phyloP scores from a whole-genome alignment of 331 rosid genomes.

The Spiraea crenata region DNA sequence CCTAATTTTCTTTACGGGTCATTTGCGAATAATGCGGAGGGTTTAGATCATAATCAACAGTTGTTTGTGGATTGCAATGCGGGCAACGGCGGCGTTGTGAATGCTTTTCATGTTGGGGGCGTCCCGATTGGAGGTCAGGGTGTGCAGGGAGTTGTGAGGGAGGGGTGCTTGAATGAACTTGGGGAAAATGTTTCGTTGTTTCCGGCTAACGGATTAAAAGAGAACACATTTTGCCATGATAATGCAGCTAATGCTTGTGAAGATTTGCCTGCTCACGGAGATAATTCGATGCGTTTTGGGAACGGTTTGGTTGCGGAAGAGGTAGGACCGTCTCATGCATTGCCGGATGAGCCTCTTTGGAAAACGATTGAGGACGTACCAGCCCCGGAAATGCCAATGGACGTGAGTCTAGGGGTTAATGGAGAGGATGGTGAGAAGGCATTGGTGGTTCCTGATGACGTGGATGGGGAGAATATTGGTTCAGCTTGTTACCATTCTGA shows the following conservation, averaged over 20 bases:
- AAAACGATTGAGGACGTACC: conserved; percentile 54
- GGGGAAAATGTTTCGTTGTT: background rate
- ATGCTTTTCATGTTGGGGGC: conserved; percentile 1
- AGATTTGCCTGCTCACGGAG: conserved; percentile 17
- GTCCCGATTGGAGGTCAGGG: background rate
- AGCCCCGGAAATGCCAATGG: conserved; percentile 47
- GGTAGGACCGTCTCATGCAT: conserved; percentile 36
- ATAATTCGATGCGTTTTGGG: conserved; percentile 35
- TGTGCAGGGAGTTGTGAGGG: background rate
- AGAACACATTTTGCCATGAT: conserved; percentile 12
- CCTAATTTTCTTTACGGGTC: background rate
- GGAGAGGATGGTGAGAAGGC: conserved; percentile 12
- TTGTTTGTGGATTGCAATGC: conserved; percentile 10
- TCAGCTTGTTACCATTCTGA: conserved; percentile 12
- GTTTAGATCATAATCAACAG: conserved; percentile 18
- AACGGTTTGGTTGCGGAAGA: conserved; percentile 37
- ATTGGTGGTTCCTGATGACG: conserved; percentile 16
- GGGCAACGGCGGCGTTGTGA: background rate
- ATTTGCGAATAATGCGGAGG: conserved; percentile 1
- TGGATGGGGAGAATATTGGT: conserved; percentile 27
- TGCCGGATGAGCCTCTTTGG: conserved; percentile 48
- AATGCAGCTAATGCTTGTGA: conserved; percentile 20
- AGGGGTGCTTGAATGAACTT: conserved; percentile 6
- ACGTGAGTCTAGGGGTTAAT: conserved; percentile 32
- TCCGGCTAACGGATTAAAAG: background rate